Evolutionary conservation across 78 protist species (phyloP).

Genomic region (Monosiga brevicollis): DNA sequence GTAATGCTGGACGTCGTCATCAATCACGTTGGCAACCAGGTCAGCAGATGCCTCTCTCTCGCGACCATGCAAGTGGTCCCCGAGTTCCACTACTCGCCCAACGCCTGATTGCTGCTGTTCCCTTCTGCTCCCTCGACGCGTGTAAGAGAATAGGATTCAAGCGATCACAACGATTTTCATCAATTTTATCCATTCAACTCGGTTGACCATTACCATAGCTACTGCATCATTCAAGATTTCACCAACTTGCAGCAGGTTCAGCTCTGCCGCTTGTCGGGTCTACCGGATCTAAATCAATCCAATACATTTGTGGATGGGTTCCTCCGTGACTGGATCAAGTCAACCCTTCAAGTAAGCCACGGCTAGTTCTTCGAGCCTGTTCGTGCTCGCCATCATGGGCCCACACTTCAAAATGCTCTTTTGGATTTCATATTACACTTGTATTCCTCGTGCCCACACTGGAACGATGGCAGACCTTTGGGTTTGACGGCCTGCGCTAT

Average conservation of each 20-base stretch:
- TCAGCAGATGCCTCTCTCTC: too few relatives aligned
- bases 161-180: slow-evolving; percentile 2
- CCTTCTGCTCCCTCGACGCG: too few relatives aligned
- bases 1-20: slow-evolving; percentile 74
- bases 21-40: slow-evolving; percentile 59
- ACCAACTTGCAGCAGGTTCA: slow-evolving; percentile 12
- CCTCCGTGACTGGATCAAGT: background rate
- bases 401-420: too few relatives aligned
- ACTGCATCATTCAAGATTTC: slow-evolving; percentile 23
- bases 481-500: slow-evolving; percentile 68
- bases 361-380: too few relatives aligned
- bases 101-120: too few relatives aligned
- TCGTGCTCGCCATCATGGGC: too few relatives aligned
- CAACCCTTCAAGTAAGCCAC: background rate
- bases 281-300: slow-evolving; percentile 56
- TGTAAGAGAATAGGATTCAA: too few relatives aligned
- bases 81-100: too few relatives aligned
- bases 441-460: background rate
- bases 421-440: background rate
- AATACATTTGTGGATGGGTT: background rate
- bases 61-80: too few relatives aligned
- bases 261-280: slow-evolving; percentile 37
- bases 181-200: slow-evolving; percentile 30
- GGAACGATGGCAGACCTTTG: slow-evolving; percentile 7
- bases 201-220: slow-evolving; percentile 20